A percentile compares a stretch with the other conserved stretches of the same genome.
Evolutionary conservation across 2,329 filamentous ascomycete genomes (phyloP).

Genomic region (Aspergillus neoniger): DNA sequence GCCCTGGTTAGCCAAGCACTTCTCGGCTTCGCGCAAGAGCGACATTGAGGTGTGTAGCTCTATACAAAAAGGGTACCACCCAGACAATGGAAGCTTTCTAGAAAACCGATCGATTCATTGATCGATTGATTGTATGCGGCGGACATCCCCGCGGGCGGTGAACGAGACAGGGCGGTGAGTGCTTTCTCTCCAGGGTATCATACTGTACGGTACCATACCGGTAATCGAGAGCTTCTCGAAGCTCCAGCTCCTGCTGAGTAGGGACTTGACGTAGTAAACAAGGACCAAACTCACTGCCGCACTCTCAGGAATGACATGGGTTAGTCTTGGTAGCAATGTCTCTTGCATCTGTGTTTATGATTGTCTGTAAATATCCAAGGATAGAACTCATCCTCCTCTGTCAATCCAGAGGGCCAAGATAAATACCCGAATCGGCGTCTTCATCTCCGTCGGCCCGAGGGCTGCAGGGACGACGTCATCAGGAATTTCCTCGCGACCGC

Average conservation of each 20-base stretch:
- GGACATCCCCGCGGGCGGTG: constrained; percentile 4
- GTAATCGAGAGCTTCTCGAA: neutral
- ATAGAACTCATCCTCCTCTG: neutral
- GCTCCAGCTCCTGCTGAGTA: neutral
- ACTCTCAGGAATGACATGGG: neutral
- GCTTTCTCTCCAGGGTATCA: neutral
- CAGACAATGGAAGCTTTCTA: neutral
- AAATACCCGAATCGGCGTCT: constrained; percentile 7
- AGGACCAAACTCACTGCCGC: neutral
- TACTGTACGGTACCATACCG: neutral
- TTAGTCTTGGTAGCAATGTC: neutral
- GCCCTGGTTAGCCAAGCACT: constrained; percentile 45
- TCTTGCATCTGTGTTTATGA: neutral
- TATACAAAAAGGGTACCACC: neutral
- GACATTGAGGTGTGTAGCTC: constrained; percentile 39
- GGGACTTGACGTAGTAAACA: neutral
- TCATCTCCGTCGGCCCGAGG: constrained; percentile 25
- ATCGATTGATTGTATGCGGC: neutral
- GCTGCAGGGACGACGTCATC: constrained; percentile 25
- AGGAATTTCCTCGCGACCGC: constrained; percentile 11
- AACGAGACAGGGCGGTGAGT: neutral
- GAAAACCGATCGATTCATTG: neutral
- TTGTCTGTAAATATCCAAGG: neutral
- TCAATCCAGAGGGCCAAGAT: neutral
- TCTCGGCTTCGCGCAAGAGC: constrained; percentile 48